Evolutionary conservation across 768 basidiomycete genomes (phyloP).

Genomic region (Rhodotorula paludigena): DNA sequence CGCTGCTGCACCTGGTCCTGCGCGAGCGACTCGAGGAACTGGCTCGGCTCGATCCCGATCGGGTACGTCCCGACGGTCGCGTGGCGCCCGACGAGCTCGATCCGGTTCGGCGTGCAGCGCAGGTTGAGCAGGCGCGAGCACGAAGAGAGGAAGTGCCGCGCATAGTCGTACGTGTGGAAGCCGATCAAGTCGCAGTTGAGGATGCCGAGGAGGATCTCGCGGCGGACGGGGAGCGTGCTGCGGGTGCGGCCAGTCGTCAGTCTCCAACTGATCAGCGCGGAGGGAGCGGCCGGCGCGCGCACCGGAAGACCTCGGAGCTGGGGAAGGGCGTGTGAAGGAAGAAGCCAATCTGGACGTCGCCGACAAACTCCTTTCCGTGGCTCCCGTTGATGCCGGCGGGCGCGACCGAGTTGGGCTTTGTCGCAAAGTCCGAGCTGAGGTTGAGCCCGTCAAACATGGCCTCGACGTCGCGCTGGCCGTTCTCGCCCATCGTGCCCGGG

Average conservation of each 20-base stretch:
- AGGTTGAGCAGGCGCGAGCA: constrained; percentile 93
- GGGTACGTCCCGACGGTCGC: constrained; percentile 98
- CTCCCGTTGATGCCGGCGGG: constrained; percentile 35
- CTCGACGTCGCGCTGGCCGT: constrained; percentile 59
- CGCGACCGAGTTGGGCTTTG: background rate
- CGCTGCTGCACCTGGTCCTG: constrained; percentile 75
- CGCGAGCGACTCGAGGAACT: constrained; percentile 80
- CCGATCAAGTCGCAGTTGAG: constrained; percentile 95
- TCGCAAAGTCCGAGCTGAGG: constrained; percentile 11
- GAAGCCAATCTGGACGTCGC: constrained; percentile 83
- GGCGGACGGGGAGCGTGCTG: constrained; percentile 91
- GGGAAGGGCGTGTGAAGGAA: constrained; percentile 99
- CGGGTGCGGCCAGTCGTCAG: background rate
- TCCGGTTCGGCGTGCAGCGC: constrained; percentile 91
- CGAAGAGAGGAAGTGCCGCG: constrained; percentile 96
- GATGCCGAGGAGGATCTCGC: constrained; percentile 93
- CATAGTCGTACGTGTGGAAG: constrained; percentile 99
- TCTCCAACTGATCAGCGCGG: background rate
- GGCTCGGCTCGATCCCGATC: constrained; percentile 92
- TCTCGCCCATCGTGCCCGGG: constrained; percentile 52
- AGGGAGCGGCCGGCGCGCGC: constrained; percentile 41
- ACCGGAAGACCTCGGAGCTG: constrained; percentile 95
- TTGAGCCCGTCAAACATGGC: constrained; percentile 66
- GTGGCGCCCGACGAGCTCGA: constrained; percentile 89
- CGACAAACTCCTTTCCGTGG: constrained; percentile 21